These are phyloP conservation scores for Takakia lepidozioides DNA, from an alignment of 225 moss, liverwort and hornwort genomes.

Conservation along the genomic window DNA sequence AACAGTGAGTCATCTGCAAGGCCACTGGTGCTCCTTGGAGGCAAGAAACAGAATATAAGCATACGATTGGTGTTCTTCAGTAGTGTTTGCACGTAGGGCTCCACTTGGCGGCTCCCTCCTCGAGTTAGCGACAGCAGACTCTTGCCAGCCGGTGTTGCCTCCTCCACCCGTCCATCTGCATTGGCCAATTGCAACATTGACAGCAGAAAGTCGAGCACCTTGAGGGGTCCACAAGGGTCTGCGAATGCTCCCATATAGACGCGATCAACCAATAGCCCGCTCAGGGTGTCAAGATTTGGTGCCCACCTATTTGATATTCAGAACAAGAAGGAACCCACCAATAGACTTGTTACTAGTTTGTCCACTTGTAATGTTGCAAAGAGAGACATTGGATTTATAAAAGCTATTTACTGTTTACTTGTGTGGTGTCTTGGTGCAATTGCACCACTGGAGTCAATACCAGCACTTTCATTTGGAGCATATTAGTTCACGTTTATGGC, in stretches of 20 bases:
- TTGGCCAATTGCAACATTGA: slow-evolving; percentile 95
- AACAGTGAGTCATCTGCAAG: slow-evolving; percentile 23
- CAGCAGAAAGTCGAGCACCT: slow-evolving; percentile 90
- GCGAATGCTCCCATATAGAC: slow-evolving; percentile 85
- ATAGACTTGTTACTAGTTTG: too few species aligned
- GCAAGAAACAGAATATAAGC: slow-evolving; percentile 85
- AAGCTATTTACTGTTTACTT: too few species aligned
- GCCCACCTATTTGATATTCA: slow-evolving; percentile 83
- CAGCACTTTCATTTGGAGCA: too few species aligned
- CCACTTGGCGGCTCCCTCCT: slow-evolving; percentile 87
- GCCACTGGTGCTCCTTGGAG: slow-evolving; percentile 25
- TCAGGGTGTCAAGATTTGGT: slow-evolving; percentile 74
- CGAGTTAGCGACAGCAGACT: slow-evolving; percentile 82
- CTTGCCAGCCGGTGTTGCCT: slow-evolving; percentile 70
- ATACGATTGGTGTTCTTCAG: slow-evolving; percentile 90
- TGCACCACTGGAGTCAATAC: too few species aligned
- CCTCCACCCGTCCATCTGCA: slow-evolving; percentile 85
- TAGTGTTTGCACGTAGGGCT: slow-evolving; percentile 84
- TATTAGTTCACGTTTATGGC: too few species aligned
- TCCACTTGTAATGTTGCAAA: too few species aligned
- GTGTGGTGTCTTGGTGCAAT: too few species aligned
- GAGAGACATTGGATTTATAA: too few species aligned
- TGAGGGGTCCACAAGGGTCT: slow-evolving; percentile 62
- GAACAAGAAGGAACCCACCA: too few species aligned
- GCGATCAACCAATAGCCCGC: slow-evolving; percentile 87